Base-by-base conservation (phyloP, 371 early-diverging fungal genomes). In the Haplosporangium sp. region DNA sequence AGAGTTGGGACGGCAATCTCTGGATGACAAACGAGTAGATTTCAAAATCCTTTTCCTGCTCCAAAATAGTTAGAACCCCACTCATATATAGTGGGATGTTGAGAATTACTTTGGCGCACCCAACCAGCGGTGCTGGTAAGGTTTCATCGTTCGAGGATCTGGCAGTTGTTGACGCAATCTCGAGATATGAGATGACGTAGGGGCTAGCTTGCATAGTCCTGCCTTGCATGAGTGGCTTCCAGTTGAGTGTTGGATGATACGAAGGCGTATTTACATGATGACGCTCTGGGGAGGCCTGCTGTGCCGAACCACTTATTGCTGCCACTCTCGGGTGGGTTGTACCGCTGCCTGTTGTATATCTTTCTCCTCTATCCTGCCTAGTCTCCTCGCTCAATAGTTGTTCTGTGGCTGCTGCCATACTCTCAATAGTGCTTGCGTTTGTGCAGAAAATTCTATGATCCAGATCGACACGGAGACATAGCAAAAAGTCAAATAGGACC, bases 31-130 rank as follows among this genome's bases (percentile, higher is more conserved):
- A 87, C 2, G 82, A 78, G 68, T 89, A 91, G 3, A 95, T 84
- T 19, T 91, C 89, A 86, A 92, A 91, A 39, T 90, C 87, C 17
- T 85, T 82, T n/a, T 92, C 93, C 39, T 88, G 84, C 15, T 88
- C 83, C 8, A 96, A 71, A 52, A 93, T 81, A 2, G 82, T 74
- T 20, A 87, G 74, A 20, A 94, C 79, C 2, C 87, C 78, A 7
- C 70, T 84, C 48, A 93, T 78, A 65, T 92, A 92, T 20, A 84
- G 65, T 37, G 77, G 70, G 11, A 92, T 69, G 61, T 84, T 62
- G 86, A 86, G 73, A 86, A 85, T 58, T 39, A 74, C 61, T 59
- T 72, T 71, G 50, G 83, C 67, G 17, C 74, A 71, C 27, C 70
- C 67, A 13, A 72, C 68, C 64, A 81, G 45, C 3, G 82, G 76